These are phyloP conservation scores for Phalaenopsis aphrodite DNA, from an alignment of 106 monocot species.

Conservation along the genomic window DNA sequence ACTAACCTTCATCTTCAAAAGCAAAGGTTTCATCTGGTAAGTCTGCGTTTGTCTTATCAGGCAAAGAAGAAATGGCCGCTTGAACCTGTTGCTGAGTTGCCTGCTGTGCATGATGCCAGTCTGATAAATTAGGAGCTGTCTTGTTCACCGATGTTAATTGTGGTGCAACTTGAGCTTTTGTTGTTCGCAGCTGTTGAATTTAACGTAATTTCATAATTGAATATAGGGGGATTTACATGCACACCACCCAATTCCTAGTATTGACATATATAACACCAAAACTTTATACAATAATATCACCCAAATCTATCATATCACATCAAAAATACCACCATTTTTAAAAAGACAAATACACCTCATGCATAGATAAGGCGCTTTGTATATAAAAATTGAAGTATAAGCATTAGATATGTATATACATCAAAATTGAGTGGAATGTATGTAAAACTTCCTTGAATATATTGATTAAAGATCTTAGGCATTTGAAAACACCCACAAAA, in stretches of 20 bases:
- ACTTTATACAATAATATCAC: too few relatives aligned
- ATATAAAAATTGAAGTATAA: too few relatives aligned
- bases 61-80: conserved; percentile 7
- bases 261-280: too few relatives aligned
- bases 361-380: too few relatives aligned
- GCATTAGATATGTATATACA: too few relatives aligned
- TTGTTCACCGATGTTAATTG: conserved; percentile 23
- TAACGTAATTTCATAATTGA: conserved; percentile 1
- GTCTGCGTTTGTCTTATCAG: conserved; percentile 34
- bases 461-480: background rate
- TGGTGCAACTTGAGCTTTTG: conserved; percentile 37
- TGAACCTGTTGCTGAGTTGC: conserved; percentile 25
- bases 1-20: conserved; percentile 70
- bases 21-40: conserved; percentile 22
- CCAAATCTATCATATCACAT: too few relatives aligned
- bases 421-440: too few relatives aligned
- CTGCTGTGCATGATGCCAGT: conserved; percentile 32
- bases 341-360: too few relatives aligned
- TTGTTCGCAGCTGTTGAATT: conserved; percentile 40
- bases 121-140: conserved; percentile 16
- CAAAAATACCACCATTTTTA: too few relatives aligned
- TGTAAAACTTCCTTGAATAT: background rate
- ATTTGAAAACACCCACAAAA: background rate
- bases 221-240: background rate
- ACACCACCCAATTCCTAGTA: too few relatives aligned